Evolutionary conservation across 2,329 filamentous ascomycete genomes (phyloP), one percentile per base, ranked within the genome.

Genomic region (Domatiomyces catenatus): DNA sequence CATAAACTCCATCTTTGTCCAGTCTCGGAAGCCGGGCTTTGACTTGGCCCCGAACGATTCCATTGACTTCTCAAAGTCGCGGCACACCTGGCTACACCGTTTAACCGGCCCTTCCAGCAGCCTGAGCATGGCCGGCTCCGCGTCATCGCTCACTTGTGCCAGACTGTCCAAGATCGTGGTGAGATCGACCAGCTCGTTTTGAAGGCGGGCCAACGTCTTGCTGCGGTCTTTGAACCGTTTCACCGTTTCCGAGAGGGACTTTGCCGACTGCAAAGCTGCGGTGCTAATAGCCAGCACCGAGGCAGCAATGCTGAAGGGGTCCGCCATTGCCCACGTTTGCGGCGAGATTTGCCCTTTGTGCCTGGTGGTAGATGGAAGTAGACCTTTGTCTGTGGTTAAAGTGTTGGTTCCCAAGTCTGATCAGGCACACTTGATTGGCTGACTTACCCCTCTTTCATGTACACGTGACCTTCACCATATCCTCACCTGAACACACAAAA

Each of bases 1-100:
- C 63, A 62, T 69, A 39, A 69, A 69, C 54, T 69, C 66, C 63
- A 70, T 62, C 58, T 62, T 67, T 52, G 62, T 53, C 67, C 66
- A 70, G 58, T 69, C 66, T 60, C 54, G 61, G 58, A 69, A 56
- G 19, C 63, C 59, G 2, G 57, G 57, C 52, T 60, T 67, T 51
- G 64, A 63, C 45, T 64, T 67, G 36, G 50, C 56, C 49, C 49
- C 50, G 51, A 69, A 69, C n/a, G 43, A 52, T 51, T 64, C 57
- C 62, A 51, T 51, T 19, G 50, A 48, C 2, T 1, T 15, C 42
- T 44, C n/a, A 32, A 68, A 69, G 8, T 69, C 67, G 48, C 52
- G 50, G 54, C 65, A 69, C 50, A 69, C 45, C 53, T 65, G 57
- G 53, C 53, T 61, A 58, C 66, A 69, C 56, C 64, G 63, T 44